These are phyloP conservation scores for Termitomyces sp. DNA, from an alignment of 768 basidiomycete genomes.

Conservation along the genomic window DNA sequence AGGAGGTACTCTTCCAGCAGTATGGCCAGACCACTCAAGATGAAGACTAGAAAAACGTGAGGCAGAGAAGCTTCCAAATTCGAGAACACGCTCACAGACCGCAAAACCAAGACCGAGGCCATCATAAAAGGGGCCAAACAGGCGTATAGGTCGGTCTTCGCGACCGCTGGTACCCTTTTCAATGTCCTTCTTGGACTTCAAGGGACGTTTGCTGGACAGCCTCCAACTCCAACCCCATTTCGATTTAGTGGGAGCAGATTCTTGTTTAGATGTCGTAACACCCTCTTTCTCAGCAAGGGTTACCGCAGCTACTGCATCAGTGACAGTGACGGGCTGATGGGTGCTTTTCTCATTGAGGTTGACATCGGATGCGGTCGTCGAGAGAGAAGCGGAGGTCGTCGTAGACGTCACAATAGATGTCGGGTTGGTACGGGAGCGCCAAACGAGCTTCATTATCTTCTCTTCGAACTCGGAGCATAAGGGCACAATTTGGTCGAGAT, in stretches of 20 bases:
- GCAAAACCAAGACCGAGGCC: constrained; percentile 67
- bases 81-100: constrained; percentile 44
- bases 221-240: constrained; percentile 53
- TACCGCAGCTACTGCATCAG: constrained; percentile 28
- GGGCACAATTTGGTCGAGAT: constrained; percentile 75
- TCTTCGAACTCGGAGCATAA: constrained; percentile 70
- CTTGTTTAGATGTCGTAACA: constrained; percentile 13
- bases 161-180: constrained; percentile 44
- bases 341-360: constrained; percentile 49
- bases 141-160: constrained; percentile 43
- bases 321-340: constrained; percentile 21
- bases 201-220: constrained; percentile 32
- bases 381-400: constrained; percentile 37
- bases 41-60: constrained; percentile 48
- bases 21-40: constrained; percentile 54
- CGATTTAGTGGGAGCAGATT: constrained; percentile 21
- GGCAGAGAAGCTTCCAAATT: neutral
- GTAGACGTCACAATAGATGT: constrained; percentile 36
- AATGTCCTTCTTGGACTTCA: constrained; percentile 33
- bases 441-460: constrained; percentile 56
- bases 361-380: constrained; percentile 48
- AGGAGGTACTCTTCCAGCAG: constrained; percentile 65
- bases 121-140: constrained; percentile 70
- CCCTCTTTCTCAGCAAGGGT: constrained; percentile 27
- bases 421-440: constrained; percentile 39